Percentiles rank a stretch among this genome's conserved stretches.
Conservation (phyloP, 441 rosid genomes). For the Viola pubescens region DNA sequence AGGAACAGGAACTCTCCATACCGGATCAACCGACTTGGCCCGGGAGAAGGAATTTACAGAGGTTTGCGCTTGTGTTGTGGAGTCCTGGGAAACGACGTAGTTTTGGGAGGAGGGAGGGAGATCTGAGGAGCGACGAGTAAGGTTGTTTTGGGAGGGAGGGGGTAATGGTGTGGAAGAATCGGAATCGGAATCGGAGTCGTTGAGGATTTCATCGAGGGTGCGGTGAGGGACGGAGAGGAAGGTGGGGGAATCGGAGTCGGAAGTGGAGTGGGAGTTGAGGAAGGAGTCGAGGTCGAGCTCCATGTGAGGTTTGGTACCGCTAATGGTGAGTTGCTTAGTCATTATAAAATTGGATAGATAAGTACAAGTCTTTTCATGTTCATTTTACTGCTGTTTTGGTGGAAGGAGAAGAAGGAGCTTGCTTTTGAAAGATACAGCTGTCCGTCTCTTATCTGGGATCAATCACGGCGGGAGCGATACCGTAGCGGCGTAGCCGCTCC, state of each 20-base stretch:
- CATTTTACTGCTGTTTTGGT: neutral
- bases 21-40: slow-evolving; percentile 26
- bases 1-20: slow-evolving; percentile 29
- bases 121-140: slow-evolving; percentile 19
- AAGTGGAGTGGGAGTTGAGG: slow-evolving; percentile 42
- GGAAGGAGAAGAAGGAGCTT: neutral
- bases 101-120: slow-evolving; percentile 16
- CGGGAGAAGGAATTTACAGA: slow-evolving; percentile 24
- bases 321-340: slow-evolving; percentile 22
- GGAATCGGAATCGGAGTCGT: slow-evolving; percentile 69
- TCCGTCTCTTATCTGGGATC: too few species aligned
- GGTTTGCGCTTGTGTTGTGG: slow-evolving; percentile 21
- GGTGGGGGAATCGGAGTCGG: slow-evolving; percentile 35
- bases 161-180: slow-evolving; percentile 56
- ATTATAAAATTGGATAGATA: slow-evolving; percentile 2
- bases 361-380: too few species aligned
- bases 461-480: too few species aligned
- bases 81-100: slow-evolving; percentile 29
- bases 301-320: slow-evolving; percentile 18
- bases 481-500: too few species aligned
- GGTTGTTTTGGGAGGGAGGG: slow-evolving; percentile 34
- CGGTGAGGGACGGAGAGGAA: slow-evolving; percentile 61
- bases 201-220: slow-evolving; percentile 88
- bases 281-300: slow-evolving; percentile 79
- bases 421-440: neutral